Conservation (phyloP, 257 asterid species). For the Gentiana dahurica region DNA sequence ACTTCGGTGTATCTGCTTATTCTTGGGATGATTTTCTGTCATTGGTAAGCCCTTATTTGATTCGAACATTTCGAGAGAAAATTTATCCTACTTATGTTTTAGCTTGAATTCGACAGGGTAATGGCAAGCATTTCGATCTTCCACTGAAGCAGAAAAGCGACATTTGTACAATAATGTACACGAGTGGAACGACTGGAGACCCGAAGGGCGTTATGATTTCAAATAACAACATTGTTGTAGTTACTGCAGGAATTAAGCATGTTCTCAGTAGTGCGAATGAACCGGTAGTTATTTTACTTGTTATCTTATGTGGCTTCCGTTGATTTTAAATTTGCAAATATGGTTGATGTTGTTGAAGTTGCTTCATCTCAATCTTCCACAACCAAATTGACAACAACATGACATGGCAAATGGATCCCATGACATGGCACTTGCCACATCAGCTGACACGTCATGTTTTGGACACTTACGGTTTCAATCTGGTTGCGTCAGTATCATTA, state of each 20-base stretch:
- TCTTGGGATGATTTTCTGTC: slow-evolving; percentile 78
- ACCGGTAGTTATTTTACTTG: slow-evolving; percentile 30
- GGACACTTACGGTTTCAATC: no score
- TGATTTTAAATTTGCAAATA: background rate
- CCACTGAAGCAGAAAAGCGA: slow-evolving; percentile 74
- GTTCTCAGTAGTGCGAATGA: slow-evolving; percentile 55
- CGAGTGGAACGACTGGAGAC: slow-evolving; percentile 98
- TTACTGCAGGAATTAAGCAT: slow-evolving; percentile 65
- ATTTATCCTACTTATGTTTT: no score
- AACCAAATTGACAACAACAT: no score
- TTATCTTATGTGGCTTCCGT: slow-evolving; percentile 4
- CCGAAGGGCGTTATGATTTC: slow-evolving; percentile 98
- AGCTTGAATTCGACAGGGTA: slow-evolving; percentile 42
- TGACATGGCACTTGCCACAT: no score
- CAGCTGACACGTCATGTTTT: no score
- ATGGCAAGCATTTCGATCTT: slow-evolving; percentile 53
- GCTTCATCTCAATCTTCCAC: background rate
- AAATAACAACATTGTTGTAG: slow-evolving; percentile 66
- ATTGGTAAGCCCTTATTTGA: slow-evolving; percentile 37
- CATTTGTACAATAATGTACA: slow-evolving; percentile 94
- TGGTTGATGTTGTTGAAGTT: background rate
- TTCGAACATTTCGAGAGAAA: no score
- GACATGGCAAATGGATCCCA: no score
- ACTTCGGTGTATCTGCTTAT: slow-evolving; percentile 46
- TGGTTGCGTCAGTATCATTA: no score